Conservation (phyloP, 805 yeast species). For the Wickerhamiella nectarea region DNA sequence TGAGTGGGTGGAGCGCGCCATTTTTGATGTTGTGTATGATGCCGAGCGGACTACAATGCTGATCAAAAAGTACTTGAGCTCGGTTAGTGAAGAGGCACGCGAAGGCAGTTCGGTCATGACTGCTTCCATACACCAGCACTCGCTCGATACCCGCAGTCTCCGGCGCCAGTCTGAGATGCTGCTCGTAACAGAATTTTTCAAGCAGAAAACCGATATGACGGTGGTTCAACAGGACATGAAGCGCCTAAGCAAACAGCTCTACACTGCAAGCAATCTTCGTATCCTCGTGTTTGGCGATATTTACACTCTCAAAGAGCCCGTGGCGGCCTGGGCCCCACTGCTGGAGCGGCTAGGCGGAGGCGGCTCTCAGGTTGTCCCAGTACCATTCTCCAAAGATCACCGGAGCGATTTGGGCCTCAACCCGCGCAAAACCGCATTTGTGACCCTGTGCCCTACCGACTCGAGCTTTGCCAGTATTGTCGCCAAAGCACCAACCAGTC, state of each 20-base stretch:
- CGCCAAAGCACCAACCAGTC: slow-evolving; percentile 46
- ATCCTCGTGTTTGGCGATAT: slow-evolving; percentile 62
- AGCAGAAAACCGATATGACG: slow-evolving; percentile 31
- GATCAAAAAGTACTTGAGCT: slow-evolving; percentile 45
- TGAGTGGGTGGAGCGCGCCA: slow-evolving; percentile 57
- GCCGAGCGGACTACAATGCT: slow-evolving; percentile 54
- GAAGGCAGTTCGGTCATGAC: slow-evolving; percentile 50
- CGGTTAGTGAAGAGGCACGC: slow-evolving; percentile 50
- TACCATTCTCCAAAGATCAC: slow-evolving; percentile 35
- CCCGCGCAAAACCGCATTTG: slow-evolving; percentile 41
- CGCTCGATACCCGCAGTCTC: slow-evolving; percentile 47
- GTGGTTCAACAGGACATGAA: slow-evolving; percentile 39
- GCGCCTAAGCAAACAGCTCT: slow-evolving; percentile 36
- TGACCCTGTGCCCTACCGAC: slow-evolving; percentile 67
- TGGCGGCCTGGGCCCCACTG: slow-evolving; percentile 40
- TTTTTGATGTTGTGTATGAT: slow-evolving; percentile 59
- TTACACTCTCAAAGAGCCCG: slow-evolving; percentile 37
- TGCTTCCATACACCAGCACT: slow-evolving; percentile 42
- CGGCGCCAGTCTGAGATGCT: slow-evolving; percentile 52
- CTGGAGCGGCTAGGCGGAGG: not conserved
- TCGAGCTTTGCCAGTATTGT: slow-evolving; percentile 54
- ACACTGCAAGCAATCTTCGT: slow-evolving; percentile 47
- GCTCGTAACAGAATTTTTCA: slow-evolving; percentile 45
- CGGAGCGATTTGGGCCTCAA: slow-evolving; percentile 42
- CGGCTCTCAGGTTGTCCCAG: slow-evolving; percentile 19